Conservation (phyloP, 2,329 filamentous ascomycete species). For the Beauveria australis region DNA sequence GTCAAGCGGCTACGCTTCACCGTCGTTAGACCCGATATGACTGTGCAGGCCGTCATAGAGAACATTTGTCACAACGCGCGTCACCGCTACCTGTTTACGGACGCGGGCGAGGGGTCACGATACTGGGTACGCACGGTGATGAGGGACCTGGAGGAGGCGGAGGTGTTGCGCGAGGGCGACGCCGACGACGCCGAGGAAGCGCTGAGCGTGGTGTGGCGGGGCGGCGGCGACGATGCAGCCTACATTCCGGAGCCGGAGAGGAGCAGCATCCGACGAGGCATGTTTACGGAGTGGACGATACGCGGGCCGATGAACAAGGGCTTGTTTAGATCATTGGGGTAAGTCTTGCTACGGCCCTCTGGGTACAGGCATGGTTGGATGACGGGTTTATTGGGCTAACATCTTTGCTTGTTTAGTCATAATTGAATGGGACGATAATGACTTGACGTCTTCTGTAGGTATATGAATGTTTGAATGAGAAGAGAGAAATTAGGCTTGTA, state of each 20-base stretch:
- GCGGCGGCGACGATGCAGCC: background rate
- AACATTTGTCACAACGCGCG: background rate
- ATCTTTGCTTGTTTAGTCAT: too few relatives aligned
- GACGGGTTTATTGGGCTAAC: too few relatives aligned
- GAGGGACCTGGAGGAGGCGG: background rate
- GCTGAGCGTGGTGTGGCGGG: background rate
- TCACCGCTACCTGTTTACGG: constrained; percentile 6
- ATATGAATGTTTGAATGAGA: too few relatives aligned
- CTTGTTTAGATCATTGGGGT: too few relatives aligned
- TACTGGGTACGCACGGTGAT: constrained; percentile 1
- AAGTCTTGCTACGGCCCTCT: too few relatives aligned
- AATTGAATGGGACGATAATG: too few relatives aligned
- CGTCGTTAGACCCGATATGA: background rate
- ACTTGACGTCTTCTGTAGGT: too few relatives aligned
- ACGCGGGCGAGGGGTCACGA: constrained; percentile 1
- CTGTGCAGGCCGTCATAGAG: background rate
- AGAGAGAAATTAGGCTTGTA: too few relatives aligned
- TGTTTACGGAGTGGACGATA: constrained; percentile 6
- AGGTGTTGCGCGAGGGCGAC: background rate
- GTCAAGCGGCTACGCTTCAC: background rate
- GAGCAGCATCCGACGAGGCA: background rate
- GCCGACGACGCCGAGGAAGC: background rate
- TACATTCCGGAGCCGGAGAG: too few relatives aligned
- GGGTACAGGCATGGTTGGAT: too few relatives aligned
- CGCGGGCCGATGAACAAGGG: background rate